phyloP scores from a whole-genome alignment of 83 land plant genomes.

The Thuja plicata region DNA sequence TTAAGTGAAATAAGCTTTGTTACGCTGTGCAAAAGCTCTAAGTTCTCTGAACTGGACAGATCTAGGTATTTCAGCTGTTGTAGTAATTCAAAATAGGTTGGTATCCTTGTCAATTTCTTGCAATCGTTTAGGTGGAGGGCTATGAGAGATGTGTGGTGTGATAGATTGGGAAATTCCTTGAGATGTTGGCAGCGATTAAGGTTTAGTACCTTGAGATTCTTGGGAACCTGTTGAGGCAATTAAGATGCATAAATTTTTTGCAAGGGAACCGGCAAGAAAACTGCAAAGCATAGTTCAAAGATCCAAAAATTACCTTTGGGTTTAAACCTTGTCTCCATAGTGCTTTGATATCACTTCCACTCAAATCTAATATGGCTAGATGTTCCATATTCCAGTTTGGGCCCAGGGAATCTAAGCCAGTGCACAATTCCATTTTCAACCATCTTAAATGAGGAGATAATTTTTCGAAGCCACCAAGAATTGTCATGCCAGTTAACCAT shows the following conservation, averaged over 20 bases:
- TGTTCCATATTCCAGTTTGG: not conserved
- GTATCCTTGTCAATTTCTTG: not conserved
- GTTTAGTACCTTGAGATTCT: not conserved
- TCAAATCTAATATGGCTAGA: constrained; percentile 1
- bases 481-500: not conserved
- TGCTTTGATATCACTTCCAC: not conserved
- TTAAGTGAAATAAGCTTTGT: not conserved
- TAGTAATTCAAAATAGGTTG: not conserved
- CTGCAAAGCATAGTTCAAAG: not conserved
- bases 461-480: not conserved
- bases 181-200: constrained; percentile 5
- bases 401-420: not conserved
- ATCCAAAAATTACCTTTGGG: not conserved
- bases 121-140: not conserved
- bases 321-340: not conserved
- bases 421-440: not conserved
- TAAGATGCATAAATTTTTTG: not conserved
- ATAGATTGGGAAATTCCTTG: not conserved
- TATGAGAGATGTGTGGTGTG: not conserved
- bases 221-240: not conserved
- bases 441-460: constrained; percentile 3
- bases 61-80: not conserved
- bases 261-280: not conserved
- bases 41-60: not conserved
- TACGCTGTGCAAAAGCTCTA: not conserved